Evolutionary conservation across 2,329 filamentous ascomycete species (phyloP), one percentile per base, ranked within the genome.

Genomic region (Fusarium longipes): DNA sequence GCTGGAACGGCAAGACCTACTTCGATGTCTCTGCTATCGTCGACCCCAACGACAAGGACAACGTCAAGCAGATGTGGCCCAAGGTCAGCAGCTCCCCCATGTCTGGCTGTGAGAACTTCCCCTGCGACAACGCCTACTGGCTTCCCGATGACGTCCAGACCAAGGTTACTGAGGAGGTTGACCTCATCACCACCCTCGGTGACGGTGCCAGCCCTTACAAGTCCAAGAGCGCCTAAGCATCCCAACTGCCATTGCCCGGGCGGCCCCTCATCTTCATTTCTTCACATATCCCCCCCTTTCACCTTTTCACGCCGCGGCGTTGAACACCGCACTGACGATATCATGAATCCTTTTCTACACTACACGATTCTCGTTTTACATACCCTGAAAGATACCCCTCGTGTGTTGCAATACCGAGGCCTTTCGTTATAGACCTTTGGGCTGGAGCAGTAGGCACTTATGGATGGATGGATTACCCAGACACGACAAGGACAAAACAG

Each of bases 21-120:
- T 88, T 85, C 58, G 86, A 88, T 65, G 84, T 88, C 64, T 87
- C 84, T 12, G 85, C 85, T 74, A 87, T 88, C 66, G 83, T 87
- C 70, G 77, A 84, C 75, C 76, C 83, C 49, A 72, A 73, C 36
- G 86, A 87, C 75, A 70, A 77, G 67, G 57, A 82, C 65, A 84
- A 84, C 70, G 80, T 88, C 71, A 86, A 87, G 81, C 77, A 82
- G 78, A 81, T 87, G 75, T 87, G 78, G 77, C 85, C 85, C 27
- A 75, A 74, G 55, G 70, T 52, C 50, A 52, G 65, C 57, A 70
- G 78, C 66, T 65, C 63, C 62, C 81, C 70, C 59, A 76, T 82
- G 71, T 86, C 84, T 20, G 86, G 85, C 39, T 87, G 86, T 76
- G 75, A 79, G 51, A 56, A 66, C 11, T 86, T 83, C 79, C 84